phyloP scores from a whole-genome alignment of 2,329 filamentous ascomycete species.

The Ophiostoma australiae region DNA sequence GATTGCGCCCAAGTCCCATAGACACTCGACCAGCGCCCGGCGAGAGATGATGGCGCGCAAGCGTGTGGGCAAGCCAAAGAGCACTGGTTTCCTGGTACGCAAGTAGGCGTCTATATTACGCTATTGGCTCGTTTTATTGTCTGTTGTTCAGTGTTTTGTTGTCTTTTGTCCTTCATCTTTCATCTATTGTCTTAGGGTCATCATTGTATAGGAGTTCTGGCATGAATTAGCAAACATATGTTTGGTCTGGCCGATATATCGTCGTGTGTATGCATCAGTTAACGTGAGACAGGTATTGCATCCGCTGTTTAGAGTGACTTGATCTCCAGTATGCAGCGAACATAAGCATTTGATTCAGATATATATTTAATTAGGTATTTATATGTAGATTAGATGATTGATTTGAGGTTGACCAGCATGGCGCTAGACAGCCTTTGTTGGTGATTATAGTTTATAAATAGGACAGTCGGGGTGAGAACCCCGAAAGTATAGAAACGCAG shows the following conservation, averaged over 20 bases:
- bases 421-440: background rate
- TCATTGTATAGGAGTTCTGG: constrained; percentile 8
- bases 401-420: background rate
- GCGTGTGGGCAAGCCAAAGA: constrained; percentile 36
- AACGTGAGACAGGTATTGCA: background rate
- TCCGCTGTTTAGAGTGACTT: background rate
- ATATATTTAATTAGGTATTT: background rate
- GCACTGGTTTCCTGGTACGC: constrained; percentile 43
- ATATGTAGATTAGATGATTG: background rate
- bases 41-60: constrained; percentile 44
- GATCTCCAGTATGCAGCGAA: background rate
- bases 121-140: background rate
- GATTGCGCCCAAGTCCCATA: constrained; percentile 47
- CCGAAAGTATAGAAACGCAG: background rate
- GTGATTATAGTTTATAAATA: background rate
- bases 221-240: constrained; percentile 13
- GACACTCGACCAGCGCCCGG: constrained; percentile 41
- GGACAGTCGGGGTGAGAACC: background rate
- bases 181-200: background rate
- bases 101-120: constrained; percentile 23
- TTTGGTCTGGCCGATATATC: background rate
- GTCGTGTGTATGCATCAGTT: background rate
- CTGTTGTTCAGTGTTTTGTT: background rate
- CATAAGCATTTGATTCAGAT: background rate
- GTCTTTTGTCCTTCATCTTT: background rate